Base-by-base conservation (phyloP, 176 grass and related monocot genomes). In the Rhynchospora tenuis region DNA sequence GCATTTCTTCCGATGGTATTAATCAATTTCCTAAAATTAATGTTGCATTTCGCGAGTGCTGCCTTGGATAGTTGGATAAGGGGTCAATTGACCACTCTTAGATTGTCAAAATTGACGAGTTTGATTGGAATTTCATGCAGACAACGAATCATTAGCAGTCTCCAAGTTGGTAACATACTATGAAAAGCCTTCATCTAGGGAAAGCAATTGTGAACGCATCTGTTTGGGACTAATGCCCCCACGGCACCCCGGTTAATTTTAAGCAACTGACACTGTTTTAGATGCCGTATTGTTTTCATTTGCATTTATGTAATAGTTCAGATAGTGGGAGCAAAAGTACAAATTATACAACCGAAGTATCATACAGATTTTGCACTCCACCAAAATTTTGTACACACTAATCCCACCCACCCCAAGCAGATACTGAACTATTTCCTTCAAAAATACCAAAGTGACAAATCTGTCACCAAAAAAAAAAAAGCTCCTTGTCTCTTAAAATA, bases 201-300 rank as follows among this genome's bases (percentile, higher is more conserved):
- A 86, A 20, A 42, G 88, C 5, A 64, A 83, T 62, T 64, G 88
- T 27, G 60, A 62, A 81, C 65, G 59, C 87, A 64, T 97, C 27
- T 89, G 81, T 27, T 51, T 88, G 1, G 90, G 87, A 59, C 81
- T 94, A 66, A 84, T 51, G 2, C 81, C 69, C 26, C 94, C n/a
- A n/a, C n/a, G n/a, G n/a, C 80, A 6, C 82, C 70, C 7, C 86
- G 82, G 9, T 81, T 87, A 23, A 83, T 63, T 83, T 90, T 86
- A 19, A 11, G 84, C 66, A 86, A 93, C 31, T 93, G 9, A 91
- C 89, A 0, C 89, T 95, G 84, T 98, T 93, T 9, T 9, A 95
- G 91, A 24, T 93, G 95, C 20, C 90, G 87, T 33, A 33, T 3
- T 33, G 31, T 33, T 33, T 33, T 33, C 31, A 33, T 33, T 33